Percentiles rank a stretch among this genome's conserved stretches.
Evolutionary conservation across 2,329 filamentous ascomycete genomes (phyloP).

Genomic region (Pseudogymnoascus sp.): DNA sequence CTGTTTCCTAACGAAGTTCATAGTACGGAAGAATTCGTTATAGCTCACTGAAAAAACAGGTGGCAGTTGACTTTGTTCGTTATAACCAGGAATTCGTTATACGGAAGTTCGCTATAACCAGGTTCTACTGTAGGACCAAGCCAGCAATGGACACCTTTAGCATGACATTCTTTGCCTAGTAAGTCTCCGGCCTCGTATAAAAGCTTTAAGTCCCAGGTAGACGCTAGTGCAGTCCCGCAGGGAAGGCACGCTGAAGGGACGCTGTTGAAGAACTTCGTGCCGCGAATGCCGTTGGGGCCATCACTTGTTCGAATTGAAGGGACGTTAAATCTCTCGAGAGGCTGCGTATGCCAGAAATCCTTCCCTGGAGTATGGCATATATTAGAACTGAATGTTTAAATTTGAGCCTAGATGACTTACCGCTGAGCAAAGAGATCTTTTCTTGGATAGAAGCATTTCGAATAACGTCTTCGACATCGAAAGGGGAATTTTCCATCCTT

Average conservation of each 20-base stretch:
- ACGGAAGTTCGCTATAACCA: no score
- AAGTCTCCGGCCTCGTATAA: constrained; percentile 55
- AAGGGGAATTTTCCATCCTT: not conserved
- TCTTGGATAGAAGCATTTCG: not conserved
- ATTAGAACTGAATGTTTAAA: no score
- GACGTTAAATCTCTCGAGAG: constrained; percentile 51
- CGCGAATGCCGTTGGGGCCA: constrained; percentile 39
- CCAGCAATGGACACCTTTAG: constrained; percentile 63
- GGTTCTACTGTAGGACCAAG: constrained; percentile 65
- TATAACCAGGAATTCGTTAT: no score
- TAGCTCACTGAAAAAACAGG: no score
- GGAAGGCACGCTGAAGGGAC: constrained; percentile 39
- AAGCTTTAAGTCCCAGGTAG: constrained; percentile 58
- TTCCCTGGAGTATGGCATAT: constrained; percentile 35
- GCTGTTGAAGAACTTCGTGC: constrained; percentile 20
- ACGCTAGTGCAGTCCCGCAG: constrained; percentile 42
- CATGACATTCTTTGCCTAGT: constrained; percentile 59
- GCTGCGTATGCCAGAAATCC: constrained; percentile 63
- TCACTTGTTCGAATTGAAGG: constrained; percentile 59
- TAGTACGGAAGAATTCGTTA: no score
- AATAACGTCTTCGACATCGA: constrained; percentile 4
- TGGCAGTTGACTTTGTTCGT: no score
- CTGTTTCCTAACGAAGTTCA: no score
- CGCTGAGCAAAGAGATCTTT: not conserved
- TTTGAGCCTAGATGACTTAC: not conserved